Evolutionary conservation across 176 grass and related monocot species (phyloP), one percentile per base, ranked within the genome.

Genomic region (Raddia guianensis): DNA sequence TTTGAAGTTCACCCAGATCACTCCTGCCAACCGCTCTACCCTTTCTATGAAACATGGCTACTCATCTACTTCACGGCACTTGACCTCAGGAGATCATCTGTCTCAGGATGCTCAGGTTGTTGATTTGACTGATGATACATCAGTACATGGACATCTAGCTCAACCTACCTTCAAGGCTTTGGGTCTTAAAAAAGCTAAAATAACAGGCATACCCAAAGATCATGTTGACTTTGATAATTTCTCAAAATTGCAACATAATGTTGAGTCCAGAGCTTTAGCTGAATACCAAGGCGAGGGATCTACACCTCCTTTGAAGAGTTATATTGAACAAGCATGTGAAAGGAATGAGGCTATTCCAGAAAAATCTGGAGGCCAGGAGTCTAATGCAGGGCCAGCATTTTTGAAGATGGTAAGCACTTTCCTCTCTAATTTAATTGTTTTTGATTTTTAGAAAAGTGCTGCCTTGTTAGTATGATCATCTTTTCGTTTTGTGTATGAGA

Each of bases 1-100:
- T 86, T 57, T 67, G 80, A 79, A 87, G 76, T 83, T 98, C 43
- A 68, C 79, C 43, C 61, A 92, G 49, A 93, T 93, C 67, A 87
- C 86, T 76, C 95, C 95, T 76, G 90, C 95, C 63, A 98, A 98
- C 83, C 88, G 90, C 32, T 87, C 92, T 74, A 89, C 77, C 37
- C 82, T 87, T 88, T 74, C 88, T 85, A 75, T 71, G 52, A 88
- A 90, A 82, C 76, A 86, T 9, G 49, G 44, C 21, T 81, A 76
- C 45, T 63, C 73, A 48, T 80, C 81, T 5, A 60, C 67, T 13
- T 86, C 92, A 62, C 77, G 84, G 55, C 83, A 35, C 42, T 40
- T 68, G 58, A 73, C 68, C 70, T 82, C 82, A 60, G 80, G 78
- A 49, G 82, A 46, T 33, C 82, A 88, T 12, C 20, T 70, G 20